Percentiles rank a stretch among this genome's conserved stretches.
These are phyloP conservation scores for Staphylotrichum longicolle DNA, from an alignment of 495 filamentous ascomycete species.

Conservation along the genomic window DNA sequence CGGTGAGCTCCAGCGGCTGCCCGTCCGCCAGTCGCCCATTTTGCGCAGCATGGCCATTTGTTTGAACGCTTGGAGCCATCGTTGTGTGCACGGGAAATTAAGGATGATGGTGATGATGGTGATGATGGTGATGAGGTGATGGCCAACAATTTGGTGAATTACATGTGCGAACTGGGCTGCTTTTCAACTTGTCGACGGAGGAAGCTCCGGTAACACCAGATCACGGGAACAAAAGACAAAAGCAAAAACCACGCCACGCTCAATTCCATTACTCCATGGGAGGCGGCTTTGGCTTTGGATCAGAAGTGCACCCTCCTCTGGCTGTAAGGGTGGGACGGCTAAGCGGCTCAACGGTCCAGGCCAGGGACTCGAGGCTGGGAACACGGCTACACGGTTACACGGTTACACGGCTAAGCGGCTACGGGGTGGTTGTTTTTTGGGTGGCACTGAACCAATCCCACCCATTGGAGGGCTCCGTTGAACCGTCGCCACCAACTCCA, in stretches of 20 bases:
- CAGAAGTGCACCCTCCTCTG: not conserved
- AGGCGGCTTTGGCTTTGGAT: conserved; percentile 2
- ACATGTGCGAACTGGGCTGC: not conserved
- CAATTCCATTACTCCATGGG: conserved; percentile 1
- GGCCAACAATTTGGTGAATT: not conserved
- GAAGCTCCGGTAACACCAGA: no score
- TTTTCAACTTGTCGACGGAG: not conserved
- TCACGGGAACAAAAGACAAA: no score
- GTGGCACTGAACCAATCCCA: not conserved
- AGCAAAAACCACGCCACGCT: no score
- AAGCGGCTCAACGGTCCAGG: not conserved
- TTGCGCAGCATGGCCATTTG: conserved; percentile 15
- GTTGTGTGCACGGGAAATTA: not conserved
- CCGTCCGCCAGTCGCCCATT: not conserved
- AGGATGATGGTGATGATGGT: not conserved
- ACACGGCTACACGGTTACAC: conserved; percentile 6
- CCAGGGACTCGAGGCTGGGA: conserved; percentile 4
- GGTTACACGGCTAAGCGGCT: not conserved
- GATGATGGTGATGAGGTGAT: not conserved
- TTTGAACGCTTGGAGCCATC: conserved; percentile 9
- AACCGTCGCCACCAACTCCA: conserved; percentile 5
- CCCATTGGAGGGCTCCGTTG: no score
- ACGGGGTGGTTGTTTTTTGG: not conserved
- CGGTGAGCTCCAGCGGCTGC: conserved; percentile 42
- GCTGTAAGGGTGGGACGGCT: conserved; percentile 1